These are phyloP conservation scores for Coemansia sp. DNA, from an alignment of 192 early-diverging fungal genomes.

Conservation along the genomic window DNA sequence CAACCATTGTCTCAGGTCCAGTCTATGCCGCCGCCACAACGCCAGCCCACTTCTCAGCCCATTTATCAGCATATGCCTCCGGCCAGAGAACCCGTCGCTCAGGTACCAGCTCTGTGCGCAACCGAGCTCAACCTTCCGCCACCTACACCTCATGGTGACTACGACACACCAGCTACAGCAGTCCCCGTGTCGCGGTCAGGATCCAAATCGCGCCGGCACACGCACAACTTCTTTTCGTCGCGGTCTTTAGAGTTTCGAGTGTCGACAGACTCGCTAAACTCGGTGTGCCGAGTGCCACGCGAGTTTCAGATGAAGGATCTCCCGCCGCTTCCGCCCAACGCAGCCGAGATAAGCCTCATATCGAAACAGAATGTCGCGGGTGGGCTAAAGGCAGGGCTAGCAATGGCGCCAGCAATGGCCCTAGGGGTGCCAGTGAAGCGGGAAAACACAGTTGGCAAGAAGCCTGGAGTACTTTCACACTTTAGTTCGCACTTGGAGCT, in stretches of 20 bases:
- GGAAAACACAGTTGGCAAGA: slow-evolving; percentile 14
- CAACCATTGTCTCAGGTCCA: not conserved
- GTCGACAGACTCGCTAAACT: slow-evolving; percentile 26
- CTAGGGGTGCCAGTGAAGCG: not conserved
- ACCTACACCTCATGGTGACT: slow-evolving; percentile 16
- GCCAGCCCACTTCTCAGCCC: not conserved
- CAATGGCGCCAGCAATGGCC: not conserved
- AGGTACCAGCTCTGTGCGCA: slow-evolving; percentile 13
- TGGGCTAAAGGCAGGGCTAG: not conserved
- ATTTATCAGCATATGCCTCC: not conserved
- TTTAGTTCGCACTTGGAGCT: slow-evolving; percentile 52
- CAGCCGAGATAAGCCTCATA: slow-evolving; percentile 28
- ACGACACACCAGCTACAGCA: not conserved
- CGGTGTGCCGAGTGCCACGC: slow-evolving; percentile 27
- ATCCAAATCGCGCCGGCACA: slow-evolving; percentile 42
- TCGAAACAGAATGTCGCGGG: slow-evolving; percentile 15
- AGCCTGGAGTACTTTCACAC: slow-evolving; percentile 28
- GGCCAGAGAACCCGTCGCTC: not conserved
- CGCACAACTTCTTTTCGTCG: slow-evolving; percentile 49
- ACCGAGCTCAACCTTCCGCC: slow-evolving; percentile 28
- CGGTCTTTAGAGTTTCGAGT: slow-evolving; percentile 18
- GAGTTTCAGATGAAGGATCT: slow-evolving; percentile 55
- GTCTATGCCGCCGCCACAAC: not conserved
- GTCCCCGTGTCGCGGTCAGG: slow-evolving; percentile 5
- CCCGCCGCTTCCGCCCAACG: slow-evolving; percentile 51